These are phyloP conservation scores for Tetrapisispora fleetii DNA, from an alignment of 805 yeast species.

Conservation along the genomic window DNA sequence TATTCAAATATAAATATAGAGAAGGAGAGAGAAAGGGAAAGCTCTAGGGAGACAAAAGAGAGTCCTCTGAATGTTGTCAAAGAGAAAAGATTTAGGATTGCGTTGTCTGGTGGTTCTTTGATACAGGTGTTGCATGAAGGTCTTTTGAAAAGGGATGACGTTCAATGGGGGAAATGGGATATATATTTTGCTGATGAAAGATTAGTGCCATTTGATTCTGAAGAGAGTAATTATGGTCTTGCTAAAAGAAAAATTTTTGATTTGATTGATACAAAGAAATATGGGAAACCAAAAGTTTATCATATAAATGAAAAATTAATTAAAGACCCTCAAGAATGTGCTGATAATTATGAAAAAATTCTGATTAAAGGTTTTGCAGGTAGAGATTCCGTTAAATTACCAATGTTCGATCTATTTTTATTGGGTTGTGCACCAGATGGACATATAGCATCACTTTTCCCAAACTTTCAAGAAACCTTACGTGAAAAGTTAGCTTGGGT, in stretches of 20 bases:
- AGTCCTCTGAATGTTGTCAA: conserved; percentile 1
- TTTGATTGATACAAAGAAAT: conserved; percentile 28
- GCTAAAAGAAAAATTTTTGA: conserved; percentile 79
- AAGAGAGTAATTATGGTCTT: conserved; percentile 82
- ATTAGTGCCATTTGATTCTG: conserved; percentile 74
- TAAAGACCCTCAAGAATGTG: conserved; percentile 81
- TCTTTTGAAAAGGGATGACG: conserved; percentile 59
- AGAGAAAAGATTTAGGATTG: conserved; percentile 75
- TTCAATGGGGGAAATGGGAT: conserved; percentile 93
- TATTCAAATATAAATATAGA: conserved; percentile 1
- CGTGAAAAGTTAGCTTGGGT: conserved; percentile 94
- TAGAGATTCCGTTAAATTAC: conserved; percentile 90
- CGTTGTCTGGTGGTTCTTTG: conserved; percentile 87
- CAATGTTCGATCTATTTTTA: conserved; percentile 83
- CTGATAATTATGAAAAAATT: conserved; percentile 83
- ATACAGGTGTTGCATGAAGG: conserved; percentile 84
- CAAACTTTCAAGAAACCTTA: conserved; percentile 71
- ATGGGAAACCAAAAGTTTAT: conserved; percentile 56
- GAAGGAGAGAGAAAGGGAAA: conserved; percentile 4
- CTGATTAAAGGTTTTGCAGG: conserved; percentile 87
- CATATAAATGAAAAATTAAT: conserved; percentile 74
- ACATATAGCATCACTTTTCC: conserved; percentile 93
- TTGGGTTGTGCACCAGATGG: conserved; percentile 99
- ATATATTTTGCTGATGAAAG: conserved; percentile 94
- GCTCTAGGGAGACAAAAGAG: conserved; percentile 31